Evolutionary conservation across 805 yeast genomes (phyloP), one percentile per base, ranked within the genome.

Genomic region (Allodekkera sacchari): DNA sequence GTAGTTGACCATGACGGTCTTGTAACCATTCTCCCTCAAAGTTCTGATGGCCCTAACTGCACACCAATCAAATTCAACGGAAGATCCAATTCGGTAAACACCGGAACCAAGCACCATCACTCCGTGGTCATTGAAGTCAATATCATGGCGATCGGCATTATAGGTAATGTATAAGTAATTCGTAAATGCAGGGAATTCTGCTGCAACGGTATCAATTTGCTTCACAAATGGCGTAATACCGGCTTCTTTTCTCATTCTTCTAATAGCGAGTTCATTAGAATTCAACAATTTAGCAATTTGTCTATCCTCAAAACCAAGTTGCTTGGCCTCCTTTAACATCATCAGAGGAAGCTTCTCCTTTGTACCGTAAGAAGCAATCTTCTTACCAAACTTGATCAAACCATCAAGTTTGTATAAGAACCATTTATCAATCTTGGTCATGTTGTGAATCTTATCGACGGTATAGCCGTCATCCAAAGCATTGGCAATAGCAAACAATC

Each of bases 41-140:
- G 97, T 85, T 64, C 97, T 77, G 42, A 87, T 92, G 28, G 97
- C 92, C 43, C 95, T 75, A 37, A 89, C 98, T 28, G 97, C 97
- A 76, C 98, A 89, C 96, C 97, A 89, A 65, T 89, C 98, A 55
- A 89, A 89, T 63, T 89, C 98, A 40, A 89, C 98, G 19, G 97
- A 89, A 5, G 97, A 92, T 50, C 98, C 98, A 55, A 89, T 89
- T 66, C 98, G 78, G 72, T 89, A 89, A 27, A 92, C 98, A 71
- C 98, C 98, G 4, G 96, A 87, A 44, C 97, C 97, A 38, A 89
- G 68, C 26, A 89, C 98, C 83, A 89, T 83, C 31, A 83, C 80
- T 58, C 96, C 96, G 43, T 87, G 77, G 43, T 89, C 96, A 45
- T 87, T 77, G 53, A 89, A 92, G n/a, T 66, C 55, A 38, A 92